phyloP scores from a whole-genome alignment of 352 stramenopile species.

The Pythium phragmiticola region DNA sequence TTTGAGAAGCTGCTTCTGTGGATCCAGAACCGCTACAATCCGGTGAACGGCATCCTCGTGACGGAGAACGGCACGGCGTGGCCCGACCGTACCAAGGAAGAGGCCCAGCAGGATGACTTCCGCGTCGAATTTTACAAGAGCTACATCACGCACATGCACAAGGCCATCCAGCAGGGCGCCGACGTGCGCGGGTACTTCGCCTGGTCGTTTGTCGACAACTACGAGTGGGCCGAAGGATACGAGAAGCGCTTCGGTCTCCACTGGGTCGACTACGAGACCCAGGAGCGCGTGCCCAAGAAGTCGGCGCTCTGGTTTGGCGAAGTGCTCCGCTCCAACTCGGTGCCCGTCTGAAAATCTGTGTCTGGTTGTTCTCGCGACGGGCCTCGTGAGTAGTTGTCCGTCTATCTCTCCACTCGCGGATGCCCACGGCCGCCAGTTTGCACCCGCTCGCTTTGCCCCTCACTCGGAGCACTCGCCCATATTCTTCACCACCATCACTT shows the following conservation, averaged over 20 bases:
- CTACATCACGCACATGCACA: conserved; percentile 68
- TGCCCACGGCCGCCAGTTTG: background rate
- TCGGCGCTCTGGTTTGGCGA: conserved; percentile 54
- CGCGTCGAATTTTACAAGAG: conserved; percentile 80
- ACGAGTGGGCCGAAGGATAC: conserved; percentile 89
- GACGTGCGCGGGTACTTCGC: conserved; percentile 88
- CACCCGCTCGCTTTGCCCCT: background rate
- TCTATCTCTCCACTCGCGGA: no score
- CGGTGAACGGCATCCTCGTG: conserved; percentile 74
- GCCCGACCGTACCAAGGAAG: conserved; percentile 24
- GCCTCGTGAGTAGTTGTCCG: no score
- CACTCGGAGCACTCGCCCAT: no score
- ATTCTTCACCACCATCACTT: no score
- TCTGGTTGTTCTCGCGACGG: no score
- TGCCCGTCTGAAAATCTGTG: no score
- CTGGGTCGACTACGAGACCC: conserved; percentile 44
- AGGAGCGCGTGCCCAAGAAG: conserved; percentile 60
- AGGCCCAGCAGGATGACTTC: conserved; percentile 55
- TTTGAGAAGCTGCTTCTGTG: conserved; percentile 87
- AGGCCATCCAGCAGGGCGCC: conserved; percentile 44
- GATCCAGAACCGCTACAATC: conserved; percentile 81
- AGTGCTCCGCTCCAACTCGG: conserved; percentile 45
- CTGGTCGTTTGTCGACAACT: conserved; percentile 95
- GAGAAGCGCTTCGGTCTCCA: conserved; percentile 54
- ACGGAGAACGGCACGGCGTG: conserved; percentile 88